phyloP scores from a whole-genome alignment of 2,329 filamentous ascomycete genomes.

The Mollisiaceae sp. region DNA sequence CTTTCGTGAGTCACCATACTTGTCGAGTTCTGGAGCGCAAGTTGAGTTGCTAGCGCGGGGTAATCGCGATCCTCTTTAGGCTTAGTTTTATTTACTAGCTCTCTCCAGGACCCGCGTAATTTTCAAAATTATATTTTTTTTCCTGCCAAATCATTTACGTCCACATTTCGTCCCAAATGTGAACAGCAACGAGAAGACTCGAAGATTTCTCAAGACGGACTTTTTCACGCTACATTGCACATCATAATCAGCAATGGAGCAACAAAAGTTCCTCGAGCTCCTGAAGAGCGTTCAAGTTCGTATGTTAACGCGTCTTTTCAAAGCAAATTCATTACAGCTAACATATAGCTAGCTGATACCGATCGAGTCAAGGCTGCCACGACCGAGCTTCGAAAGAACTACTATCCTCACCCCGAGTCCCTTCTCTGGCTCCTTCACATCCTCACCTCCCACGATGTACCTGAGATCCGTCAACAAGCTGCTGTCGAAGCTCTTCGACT shows the following conservation, averaged over 20 bases:
- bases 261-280: constrained; percentile 83
- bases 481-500: constrained; percentile 88
- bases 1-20: no score
- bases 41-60: no score
- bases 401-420: constrained; percentile 84
- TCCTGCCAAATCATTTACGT: not conserved
- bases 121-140: constrained; percentile 7
- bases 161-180: not conserved
- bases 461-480: constrained; percentile 78
- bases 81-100: no score
- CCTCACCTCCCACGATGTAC: constrained; percentile 73
- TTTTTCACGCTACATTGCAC: constrained; percentile 12
- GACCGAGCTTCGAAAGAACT: constrained; percentile 87
- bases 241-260: constrained; percentile 63
- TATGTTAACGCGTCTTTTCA: constrained; percentile 54
- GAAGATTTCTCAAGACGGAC: not conserved
- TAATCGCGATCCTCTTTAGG: no score
- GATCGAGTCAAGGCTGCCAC: constrained; percentile 90
- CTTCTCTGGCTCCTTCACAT: constrained; percentile 88
- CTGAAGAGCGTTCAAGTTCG: constrained; percentile 87
- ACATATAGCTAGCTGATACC: constrained; percentile 72
- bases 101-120: not conserved
- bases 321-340: constrained; percentile 30
- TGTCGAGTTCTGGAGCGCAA: no score
- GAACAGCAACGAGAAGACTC: constrained; percentile 2